Conservation (phyloP, 2,329 filamentous ascomycete genomes). For the Neofusicoccum parvum region DNA sequence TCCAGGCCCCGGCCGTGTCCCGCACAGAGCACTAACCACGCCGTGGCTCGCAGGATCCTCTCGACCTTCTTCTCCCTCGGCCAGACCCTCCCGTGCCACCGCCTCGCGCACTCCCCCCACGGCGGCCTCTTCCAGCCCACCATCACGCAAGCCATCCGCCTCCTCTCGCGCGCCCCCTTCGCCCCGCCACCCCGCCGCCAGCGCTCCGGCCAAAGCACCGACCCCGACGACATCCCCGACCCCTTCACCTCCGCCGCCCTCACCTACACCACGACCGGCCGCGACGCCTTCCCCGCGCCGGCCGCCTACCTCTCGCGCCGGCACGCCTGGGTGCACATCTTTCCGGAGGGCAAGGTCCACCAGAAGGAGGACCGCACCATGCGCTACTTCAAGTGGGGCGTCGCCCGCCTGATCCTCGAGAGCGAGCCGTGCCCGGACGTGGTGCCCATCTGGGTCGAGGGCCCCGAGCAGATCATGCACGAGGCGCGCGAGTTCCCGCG, state of each 20-base stretch:
- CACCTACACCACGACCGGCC: slow-evolving; percentile 67
- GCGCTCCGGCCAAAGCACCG: background rate
- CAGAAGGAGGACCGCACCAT: slow-evolving; percentile 78
- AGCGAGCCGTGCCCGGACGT: slow-evolving; percentile 84
- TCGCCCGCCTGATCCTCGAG: slow-evolving; percentile 89
- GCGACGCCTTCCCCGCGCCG: slow-evolving; percentile 69
- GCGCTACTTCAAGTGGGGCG: slow-evolving; percentile 98
- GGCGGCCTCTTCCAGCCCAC: slow-evolving; percentile 91
- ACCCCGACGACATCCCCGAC: slow-evolving; percentile 45
- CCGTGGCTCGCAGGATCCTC: slow-evolving; percentile 54
- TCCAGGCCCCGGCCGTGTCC: too few species aligned
- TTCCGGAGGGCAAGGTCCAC: slow-evolving; percentile 93
- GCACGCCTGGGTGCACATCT: slow-evolving; percentile 89
- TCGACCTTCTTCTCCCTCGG: slow-evolving; percentile 84
- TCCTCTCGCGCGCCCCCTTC: slow-evolving; percentile 68
- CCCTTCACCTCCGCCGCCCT: slow-evolving; percentile 57
- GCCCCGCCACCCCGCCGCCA: slow-evolving; percentile 13
- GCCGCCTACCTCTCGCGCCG: slow-evolving; percentile 70
- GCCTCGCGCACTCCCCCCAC: slow-evolving; percentile 72
- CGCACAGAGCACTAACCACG: background rate
- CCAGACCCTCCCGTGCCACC: slow-evolving; percentile 88
- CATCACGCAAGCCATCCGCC: slow-evolving; percentile 79
- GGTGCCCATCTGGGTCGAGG: slow-evolving; percentile 92
- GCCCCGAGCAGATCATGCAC: slow-evolving; percentile 84
- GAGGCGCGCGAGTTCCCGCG: slow-evolving; percentile 79